Evolutionary conservation across 2,329 filamentous ascomycete species (phyloP).

Genomic region (Xenoacremonium recifei): DNA sequence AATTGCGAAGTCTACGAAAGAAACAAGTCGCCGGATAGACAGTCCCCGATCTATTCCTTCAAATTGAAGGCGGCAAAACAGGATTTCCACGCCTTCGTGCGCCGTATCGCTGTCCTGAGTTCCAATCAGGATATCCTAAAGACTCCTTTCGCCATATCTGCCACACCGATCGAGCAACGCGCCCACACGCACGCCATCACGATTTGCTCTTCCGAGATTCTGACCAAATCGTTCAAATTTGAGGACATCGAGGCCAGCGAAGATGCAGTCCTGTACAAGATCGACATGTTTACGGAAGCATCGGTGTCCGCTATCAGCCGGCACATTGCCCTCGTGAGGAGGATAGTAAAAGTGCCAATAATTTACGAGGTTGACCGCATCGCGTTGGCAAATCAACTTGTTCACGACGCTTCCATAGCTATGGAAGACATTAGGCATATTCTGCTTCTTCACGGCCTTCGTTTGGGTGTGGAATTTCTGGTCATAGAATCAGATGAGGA

Average conservation of each 20-base stretch:
- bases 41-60: slow-evolving; percentile 38
- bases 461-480: slow-evolving; percentile 62
- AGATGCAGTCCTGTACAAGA: slow-evolving; percentile 64
- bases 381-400: no score
- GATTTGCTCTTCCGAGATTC: slow-evolving; percentile 56
- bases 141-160: slow-evolving; percentile 61
- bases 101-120: slow-evolving; percentile 54
- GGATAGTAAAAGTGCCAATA: slow-evolving; percentile 60
- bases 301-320: slow-evolving; percentile 49
- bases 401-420: slow-evolving; percentile 21
- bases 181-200: slow-evolving; percentile 67
- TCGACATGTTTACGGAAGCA: slow-evolving; percentile 29
- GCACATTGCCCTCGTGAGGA: slow-evolving; percentile 58
- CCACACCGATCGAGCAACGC: slow-evolving; percentile 63
- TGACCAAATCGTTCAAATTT: slow-evolving; percentile 54
- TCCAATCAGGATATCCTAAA: no score
- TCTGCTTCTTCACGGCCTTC: slow-evolving; percentile 57
- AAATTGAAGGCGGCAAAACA: slow-evolving; percentile 67
- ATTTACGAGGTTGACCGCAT: slow-evolving; percentile 53
- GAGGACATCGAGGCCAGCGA: slow-evolving; percentile 65
- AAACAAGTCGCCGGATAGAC: slow-evolving; percentile 20
- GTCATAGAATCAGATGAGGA: slow-evolving; percentile 61
- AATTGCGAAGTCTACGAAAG: slow-evolving; percentile 65
- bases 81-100: slow-evolving; percentile 68
- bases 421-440: slow-evolving; percentile 46